Evolutionary conservation across 345 rosid genomes (phyloP).

Genomic region (Eucalyptus guilfoylei): DNA sequence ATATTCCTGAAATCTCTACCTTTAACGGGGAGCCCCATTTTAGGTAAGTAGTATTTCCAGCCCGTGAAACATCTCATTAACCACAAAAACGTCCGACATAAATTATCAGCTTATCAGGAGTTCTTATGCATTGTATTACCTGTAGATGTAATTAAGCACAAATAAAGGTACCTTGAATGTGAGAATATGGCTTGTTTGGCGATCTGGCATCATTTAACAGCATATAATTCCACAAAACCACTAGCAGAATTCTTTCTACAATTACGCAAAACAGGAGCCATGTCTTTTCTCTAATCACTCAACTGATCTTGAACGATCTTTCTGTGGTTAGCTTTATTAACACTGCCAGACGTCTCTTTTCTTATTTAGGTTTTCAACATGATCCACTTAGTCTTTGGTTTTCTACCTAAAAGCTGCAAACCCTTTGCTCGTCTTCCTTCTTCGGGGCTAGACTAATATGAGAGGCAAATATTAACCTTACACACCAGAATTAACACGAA

Average conservation of each 20-base stretch:
- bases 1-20: not conserved
- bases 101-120: not conserved
- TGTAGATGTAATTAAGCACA: not conserved
- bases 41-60: not conserved
- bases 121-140: not conserved
- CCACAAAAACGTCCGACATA: not conserved
- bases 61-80: not conserved
- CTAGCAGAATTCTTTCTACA: not conserved
- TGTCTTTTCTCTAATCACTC: not conserved
- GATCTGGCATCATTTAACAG: not conserved
- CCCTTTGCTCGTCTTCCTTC: not conserved
- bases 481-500: not conserved
- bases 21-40: not conserved
- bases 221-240: not conserved
- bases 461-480: not conserved
- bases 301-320: not conserved
- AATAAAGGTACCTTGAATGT: not conserved
- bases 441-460: not conserved
- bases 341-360: not conserved
- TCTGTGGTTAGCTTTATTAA: not conserved
- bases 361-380: not conserved
- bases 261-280: not conserved
- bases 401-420: not conserved
- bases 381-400: not conserved
- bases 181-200: not conserved